phyloP scores from a whole-genome alignment of 2,329 filamentous ascomycete genomes.

The Bimuria novae-zelandiae region DNA sequence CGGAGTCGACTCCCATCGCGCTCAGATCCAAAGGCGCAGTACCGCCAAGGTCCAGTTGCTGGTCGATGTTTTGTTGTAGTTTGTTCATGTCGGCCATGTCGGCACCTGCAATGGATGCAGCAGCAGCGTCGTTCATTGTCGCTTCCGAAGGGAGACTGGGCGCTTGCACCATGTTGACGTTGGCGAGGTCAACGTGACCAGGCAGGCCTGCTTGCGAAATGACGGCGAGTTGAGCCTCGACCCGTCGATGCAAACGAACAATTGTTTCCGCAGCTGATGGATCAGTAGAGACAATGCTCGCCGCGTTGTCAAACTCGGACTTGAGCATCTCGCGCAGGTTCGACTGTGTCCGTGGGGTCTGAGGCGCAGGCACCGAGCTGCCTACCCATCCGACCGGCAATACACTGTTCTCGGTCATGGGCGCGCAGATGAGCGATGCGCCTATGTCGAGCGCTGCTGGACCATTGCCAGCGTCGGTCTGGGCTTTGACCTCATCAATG shows the following conservation, averaged over 20 bases:
- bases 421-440: constrained; percentile 70
- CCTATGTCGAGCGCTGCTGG: constrained; percentile 71
- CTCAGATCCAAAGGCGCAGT: constrained; percentile 34
- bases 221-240: constrained; percentile 65
- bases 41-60: constrained; percentile 29
- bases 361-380: constrained; percentile 31
- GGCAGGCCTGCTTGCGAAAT: constrained; percentile 26
- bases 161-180: constrained; percentile 33
- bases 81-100: constrained; percentile 37
- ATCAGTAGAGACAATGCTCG: constrained; percentile 61
- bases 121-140: constrained; percentile 45
- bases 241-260: constrained; percentile 65
- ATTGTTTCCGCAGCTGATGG: constrained; percentile 63
- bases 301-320: constrained; percentile 62
- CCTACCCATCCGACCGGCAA: constrained; percentile 41
- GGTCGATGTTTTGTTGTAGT: constrained; percentile 38
- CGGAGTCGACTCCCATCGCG: constrained; percentile 31
- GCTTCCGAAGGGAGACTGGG: constrained; percentile 35
- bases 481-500: constrained; percentile 68
- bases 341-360: constrained; percentile 47
- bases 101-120: constrained; percentile 31
- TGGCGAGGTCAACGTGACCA: no score
- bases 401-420: constrained; percentile 50
- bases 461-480: constrained; percentile 63
- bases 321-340: constrained; percentile 65